A percentile compares a stretch with the other conserved stretches of the same genome.
Conservation (phyloP, 495 filamentous ascomycete genomes). For the Penicillium manginii region DNA sequence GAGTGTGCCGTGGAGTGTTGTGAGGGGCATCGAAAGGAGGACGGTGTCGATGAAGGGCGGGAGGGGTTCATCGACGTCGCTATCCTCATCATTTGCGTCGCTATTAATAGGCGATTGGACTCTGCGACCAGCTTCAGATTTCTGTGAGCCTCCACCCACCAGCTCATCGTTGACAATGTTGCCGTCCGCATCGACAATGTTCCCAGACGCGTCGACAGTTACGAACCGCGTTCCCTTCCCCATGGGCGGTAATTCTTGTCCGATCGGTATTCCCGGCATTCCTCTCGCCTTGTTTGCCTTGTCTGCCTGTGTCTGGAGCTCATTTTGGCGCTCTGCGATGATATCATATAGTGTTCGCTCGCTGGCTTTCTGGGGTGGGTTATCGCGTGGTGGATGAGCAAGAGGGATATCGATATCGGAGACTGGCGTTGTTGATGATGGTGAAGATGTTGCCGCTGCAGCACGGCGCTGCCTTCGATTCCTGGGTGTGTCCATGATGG, state of each 20-base stretch:
- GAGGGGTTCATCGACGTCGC: conserved; percentile 28
- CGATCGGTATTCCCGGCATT: conserved; percentile 5
- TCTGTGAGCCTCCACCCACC: conserved; percentile 10
- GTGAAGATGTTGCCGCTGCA: conserved; percentile 29
- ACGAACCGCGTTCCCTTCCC: conserved; percentile 40
- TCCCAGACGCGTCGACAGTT: conserved; percentile 40
- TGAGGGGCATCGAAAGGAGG: conserved; percentile 64
- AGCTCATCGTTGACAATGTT: conserved; percentile 20
- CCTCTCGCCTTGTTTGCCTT: conserved; percentile 3
- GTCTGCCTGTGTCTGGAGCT: conserved; percentile 28
- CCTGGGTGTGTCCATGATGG: conserved; percentile 37
- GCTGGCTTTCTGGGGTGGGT: conserved; percentile 30
- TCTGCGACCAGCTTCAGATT: conserved; percentile 9
- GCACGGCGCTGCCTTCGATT: conserved; percentile 57
- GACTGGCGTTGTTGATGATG: not conserved
- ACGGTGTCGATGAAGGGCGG: conserved; percentile 52
- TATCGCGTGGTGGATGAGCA: conserved; percentile 35
- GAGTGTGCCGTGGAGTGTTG: conserved; percentile 83
- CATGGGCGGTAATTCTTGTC: conserved; percentile 10
- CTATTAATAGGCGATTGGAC: not conserved
- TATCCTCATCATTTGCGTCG: not conserved
- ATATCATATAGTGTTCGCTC: conserved; percentile 55
- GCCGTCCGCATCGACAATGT: conserved; percentile 36
- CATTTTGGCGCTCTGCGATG: conserved; percentile 51
- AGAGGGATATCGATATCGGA: conserved; percentile 44